A percentile compares a stretch with the other conserved stretches of the same genome.
phyloP scores from a whole-genome alignment of 78 protist genomes.

The Diacronema lutheri region DNA sequence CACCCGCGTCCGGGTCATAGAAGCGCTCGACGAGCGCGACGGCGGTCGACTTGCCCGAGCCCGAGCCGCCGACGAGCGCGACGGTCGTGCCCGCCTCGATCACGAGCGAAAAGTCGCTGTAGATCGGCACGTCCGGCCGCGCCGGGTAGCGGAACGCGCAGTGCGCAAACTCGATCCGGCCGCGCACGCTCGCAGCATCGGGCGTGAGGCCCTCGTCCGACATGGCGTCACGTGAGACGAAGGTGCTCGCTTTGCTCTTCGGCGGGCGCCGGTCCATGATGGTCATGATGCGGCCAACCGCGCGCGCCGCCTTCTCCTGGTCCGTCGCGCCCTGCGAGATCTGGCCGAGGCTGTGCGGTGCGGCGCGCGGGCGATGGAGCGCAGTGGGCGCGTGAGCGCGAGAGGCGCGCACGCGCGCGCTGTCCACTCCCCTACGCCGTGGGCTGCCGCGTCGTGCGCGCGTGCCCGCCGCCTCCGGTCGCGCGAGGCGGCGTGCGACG shows the following conservation, averaged over 20 bases:
- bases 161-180: not conserved
- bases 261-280: not conserved
- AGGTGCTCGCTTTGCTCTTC: too few relatives aligned
- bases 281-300: not conserved
- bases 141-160: constrained; percentile 73
- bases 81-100: constrained; percentile 64
- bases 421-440: too few relatives aligned
- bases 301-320: too few relatives aligned
- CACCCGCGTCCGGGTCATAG: constrained; percentile 58
- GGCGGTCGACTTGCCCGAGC: constrained; percentile 82
- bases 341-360: not conserved
- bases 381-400: too few relatives aligned
- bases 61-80: constrained; percentile 89
- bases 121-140: constrained; percentile 57
- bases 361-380: too few relatives aligned
- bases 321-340: not conserved
- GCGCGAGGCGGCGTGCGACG: too few relatives aligned
- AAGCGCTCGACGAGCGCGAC: constrained; percentile 43
- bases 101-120: constrained; percentile 53
- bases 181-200: not conserved
- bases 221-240: not conserved
- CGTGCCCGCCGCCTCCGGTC: too few relatives aligned
- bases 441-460: too few relatives aligned
- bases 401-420: too few relatives aligned
- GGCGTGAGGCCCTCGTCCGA: too few relatives aligned